These are phyloP conservation scores for Aquanectria penicillioides DNA, from an alignment of 2,329 filamentous ascomycete genomes.

Conservation along the genomic window DNA sequence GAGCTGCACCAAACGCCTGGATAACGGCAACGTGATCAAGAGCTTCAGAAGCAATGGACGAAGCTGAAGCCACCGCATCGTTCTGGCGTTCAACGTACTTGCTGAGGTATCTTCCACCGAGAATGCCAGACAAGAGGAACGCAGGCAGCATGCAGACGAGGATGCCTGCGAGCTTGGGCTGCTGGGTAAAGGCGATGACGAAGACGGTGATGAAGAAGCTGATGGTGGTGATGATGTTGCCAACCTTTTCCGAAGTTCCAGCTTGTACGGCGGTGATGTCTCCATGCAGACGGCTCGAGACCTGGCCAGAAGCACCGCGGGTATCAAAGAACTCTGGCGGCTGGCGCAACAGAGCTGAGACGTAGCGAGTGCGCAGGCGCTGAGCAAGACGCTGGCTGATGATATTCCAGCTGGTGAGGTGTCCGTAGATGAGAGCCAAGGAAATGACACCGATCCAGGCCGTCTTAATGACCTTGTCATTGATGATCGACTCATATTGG, in stretches of 20 bases:
- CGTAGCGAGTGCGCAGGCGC: slow-evolving; percentile 68
- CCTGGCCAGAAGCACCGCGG: slow-evolving; percentile 66
- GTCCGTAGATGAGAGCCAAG: slow-evolving; percentile 70
- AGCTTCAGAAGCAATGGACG: slow-evolving; percentile 70
- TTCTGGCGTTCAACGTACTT: slow-evolving; percentile 61
- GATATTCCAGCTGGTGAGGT: slow-evolving; percentile 72
- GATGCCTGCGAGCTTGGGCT: slow-evolving; percentile 70
- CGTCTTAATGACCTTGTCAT: slow-evolving; percentile 67
- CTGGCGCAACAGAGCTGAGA: slow-evolving; percentile 66
- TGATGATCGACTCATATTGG: slow-evolving; percentile 55
- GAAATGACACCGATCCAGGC: slow-evolving; percentile 70
- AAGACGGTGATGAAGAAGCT: slow-evolving; percentile 76
- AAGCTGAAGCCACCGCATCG: slow-evolving; percentile 58
- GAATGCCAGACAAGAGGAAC: slow-evolving; percentile 66
- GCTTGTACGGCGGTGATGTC: slow-evolving; percentile 74
- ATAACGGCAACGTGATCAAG: slow-evolving; percentile 69
- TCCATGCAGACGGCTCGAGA: slow-evolving; percentile 70
- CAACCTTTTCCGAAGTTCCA: slow-evolving; percentile 78
- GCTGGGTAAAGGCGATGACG: slow-evolving; percentile 72
- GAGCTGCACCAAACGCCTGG: slow-evolving; percentile 69
- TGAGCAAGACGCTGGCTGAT: slow-evolving; percentile 71
- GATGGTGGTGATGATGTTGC: slow-evolving; percentile 68
- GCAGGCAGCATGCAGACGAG: slow-evolving; percentile 70
- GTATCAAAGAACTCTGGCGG: slow-evolving; percentile 72
- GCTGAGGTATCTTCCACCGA: slow-evolving; percentile 65